These are phyloP conservation scores for Neopestalotiopsis rosae DNA, from an alignment of 2,329 filamentous ascomycete species.

Conservation along the genomic window DNA sequence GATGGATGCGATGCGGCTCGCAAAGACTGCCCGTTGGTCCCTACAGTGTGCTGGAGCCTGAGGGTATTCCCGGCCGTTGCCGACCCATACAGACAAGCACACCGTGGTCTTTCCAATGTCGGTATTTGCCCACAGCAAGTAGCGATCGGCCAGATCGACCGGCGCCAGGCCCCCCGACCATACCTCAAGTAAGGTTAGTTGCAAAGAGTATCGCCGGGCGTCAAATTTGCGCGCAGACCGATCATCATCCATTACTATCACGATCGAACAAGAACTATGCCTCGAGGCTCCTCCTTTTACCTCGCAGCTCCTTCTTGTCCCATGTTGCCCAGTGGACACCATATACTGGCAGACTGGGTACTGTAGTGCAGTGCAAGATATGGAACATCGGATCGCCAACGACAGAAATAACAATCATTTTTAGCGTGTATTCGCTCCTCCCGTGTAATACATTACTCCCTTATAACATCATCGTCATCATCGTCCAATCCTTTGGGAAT, in stretches of 20 bases:
- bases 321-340: background rate
- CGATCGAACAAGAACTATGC: too few relatives aligned
- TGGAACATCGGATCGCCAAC: background rate
- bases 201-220: background rate
- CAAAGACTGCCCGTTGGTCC: background rate
- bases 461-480: background rate
- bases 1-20: background rate
- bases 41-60: background rate
- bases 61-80: conserved; percentile 11
- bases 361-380: too few relatives aligned
- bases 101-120: background rate
- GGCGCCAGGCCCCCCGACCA: background rate
- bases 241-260: background rate
- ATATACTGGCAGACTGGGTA: background rate
- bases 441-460: background rate
- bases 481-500: background rate
- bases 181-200: background rate
- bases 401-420: background rate
- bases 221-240: background rate
- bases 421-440: background rate
- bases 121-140: conserved; percentile 8
- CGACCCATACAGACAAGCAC: background rate
- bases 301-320: background rate
- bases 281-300: too few relatives aligned
- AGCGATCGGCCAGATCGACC: conserved; percentile 17